Evolutionary conservation across 164 flowering plant species (phyloP).

Genomic region (Warburgia ugandensis): DNA sequence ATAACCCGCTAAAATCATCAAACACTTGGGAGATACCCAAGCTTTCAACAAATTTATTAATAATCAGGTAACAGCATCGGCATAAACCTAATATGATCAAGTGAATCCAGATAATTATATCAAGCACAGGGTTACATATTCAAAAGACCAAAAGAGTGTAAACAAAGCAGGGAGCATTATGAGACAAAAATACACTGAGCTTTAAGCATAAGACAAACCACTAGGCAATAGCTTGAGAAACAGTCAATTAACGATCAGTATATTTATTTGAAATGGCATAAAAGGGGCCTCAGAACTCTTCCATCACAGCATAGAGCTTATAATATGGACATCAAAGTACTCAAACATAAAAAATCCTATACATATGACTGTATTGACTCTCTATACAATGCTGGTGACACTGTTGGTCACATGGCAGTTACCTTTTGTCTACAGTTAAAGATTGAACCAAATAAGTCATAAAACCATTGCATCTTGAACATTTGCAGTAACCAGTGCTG

Average conservation of each 20-base stretch:
- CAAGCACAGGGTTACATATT: no score
- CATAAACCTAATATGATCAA: no score
- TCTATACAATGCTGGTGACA: slow-evolving; percentile 16
- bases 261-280: not conserved
- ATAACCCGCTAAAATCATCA: no score
- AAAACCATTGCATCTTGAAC: not conserved
- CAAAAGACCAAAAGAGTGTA: no score
- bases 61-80: no score
- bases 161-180: no score
- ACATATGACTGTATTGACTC: slow-evolving; percentile 1
- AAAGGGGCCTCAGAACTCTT: not conserved
- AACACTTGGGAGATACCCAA: no score
- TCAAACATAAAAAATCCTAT: not conserved
- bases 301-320: not conserved
- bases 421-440: slow-evolving; percentile 1
- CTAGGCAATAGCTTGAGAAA: no score
- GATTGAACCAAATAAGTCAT: slow-evolving; percentile 9
- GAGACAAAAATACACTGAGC: no score
- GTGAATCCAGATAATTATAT: no score
- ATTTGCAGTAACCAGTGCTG: slow-evolving; percentile 12
- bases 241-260: not conserved
- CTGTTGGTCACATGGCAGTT: slow-evolving; percentile 5
- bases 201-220: no score
- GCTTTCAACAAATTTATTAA: no score
- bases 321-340: not conserved